Percentiles rank a stretch among this genome's conserved stretches.
phyloP scores from a whole-genome alignment of 495 filamentous ascomycete genomes.

The Mytilinidion resinicola region DNA sequence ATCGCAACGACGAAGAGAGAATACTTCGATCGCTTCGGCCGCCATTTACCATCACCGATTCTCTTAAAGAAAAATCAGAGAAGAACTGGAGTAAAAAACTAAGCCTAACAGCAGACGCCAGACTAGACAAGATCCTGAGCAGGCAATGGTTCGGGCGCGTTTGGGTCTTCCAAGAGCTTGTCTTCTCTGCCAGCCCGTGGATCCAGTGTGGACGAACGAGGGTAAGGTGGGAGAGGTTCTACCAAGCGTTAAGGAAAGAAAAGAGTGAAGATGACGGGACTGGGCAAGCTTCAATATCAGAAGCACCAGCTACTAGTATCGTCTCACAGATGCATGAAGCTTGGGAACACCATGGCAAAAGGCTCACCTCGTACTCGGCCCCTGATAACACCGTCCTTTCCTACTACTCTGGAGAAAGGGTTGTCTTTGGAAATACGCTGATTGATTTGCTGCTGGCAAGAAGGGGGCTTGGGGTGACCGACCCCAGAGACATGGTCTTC shows the following conservation, averaged over 20 bases:
- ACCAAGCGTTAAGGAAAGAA: background rate
- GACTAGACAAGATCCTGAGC: background rate
- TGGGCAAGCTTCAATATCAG: background rate
- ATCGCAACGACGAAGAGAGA: too few species aligned
- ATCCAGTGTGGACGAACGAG: background rate
- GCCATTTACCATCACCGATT: background rate
- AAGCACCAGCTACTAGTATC: background rate
- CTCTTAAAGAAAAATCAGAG: background rate
- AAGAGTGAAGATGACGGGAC: too few species aligned
- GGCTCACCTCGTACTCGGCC: too few species aligned
- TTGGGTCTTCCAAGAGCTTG: background rate
- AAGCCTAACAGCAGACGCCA: background rate
- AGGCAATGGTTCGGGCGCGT: background rate
- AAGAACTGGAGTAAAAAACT: background rate
- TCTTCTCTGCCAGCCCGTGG: background rate
- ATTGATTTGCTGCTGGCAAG: background rate
- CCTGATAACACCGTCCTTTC: too few species aligned
- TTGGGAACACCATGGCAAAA: background rate
- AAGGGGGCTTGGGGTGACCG: background rate
- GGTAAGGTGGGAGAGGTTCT: background rate
- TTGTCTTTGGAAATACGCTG: background rate
- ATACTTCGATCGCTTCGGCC: background rate
- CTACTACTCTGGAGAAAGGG: too few species aligned
- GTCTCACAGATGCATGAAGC: background rate
- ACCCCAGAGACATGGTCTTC: background rate